Evolutionary conservation across 495 filamentous ascomycete species (phyloP).

Genomic region (Thozetella sp.): DNA sequence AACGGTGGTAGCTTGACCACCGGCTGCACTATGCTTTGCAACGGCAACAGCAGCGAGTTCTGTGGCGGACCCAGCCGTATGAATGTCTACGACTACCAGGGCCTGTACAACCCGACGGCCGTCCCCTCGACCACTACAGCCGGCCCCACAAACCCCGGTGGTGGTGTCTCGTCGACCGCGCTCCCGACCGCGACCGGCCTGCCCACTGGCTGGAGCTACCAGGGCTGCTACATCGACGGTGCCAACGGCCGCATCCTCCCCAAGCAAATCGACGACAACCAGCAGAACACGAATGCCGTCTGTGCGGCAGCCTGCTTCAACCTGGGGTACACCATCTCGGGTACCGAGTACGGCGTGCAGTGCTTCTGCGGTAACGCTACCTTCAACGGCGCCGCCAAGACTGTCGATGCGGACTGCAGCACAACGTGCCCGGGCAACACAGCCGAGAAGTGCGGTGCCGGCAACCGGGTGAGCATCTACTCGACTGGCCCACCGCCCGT

Average conservation of each 20-base stretch:
- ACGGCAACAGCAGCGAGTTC: slow-evolving; percentile 51
- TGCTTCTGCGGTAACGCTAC: slow-evolving; percentile 69
- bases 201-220: slow-evolving; percentile 46
- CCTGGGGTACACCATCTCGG: slow-evolving; percentile 54
- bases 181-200: slow-evolving; percentile 32
- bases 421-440: slow-evolving; percentile 47
- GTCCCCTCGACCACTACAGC: slow-evolving; percentile 3
- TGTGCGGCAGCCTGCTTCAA: slow-evolving; percentile 56
- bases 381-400: slow-evolving; percentile 30
- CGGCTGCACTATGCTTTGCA: slow-evolving; percentile 59
- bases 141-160: background rate
- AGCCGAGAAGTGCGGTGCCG: slow-evolving; percentile 41
- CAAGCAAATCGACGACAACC: slow-evolving; percentile 42
- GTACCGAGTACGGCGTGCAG: slow-evolving; percentile 68
- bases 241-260: slow-evolving; percentile 51
- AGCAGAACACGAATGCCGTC: slow-evolving; percentile 52
- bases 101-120: slow-evolving; percentile 8
- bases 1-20: slow-evolving; percentile 41
- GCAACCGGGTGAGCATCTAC: slow-evolving; percentile 42
- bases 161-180: slow-evolving; percentile 5
- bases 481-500: slow-evolving; percentile 37
- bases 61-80: slow-evolving; percentile 58
- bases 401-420: slow-evolving; percentile 37
- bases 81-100: slow-evolving; percentile 50
- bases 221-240: slow-evolving; percentile 58